Conservation (phyloP, 768 basidiomycete species). For the Phlegmacium glaucopus region DNA sequence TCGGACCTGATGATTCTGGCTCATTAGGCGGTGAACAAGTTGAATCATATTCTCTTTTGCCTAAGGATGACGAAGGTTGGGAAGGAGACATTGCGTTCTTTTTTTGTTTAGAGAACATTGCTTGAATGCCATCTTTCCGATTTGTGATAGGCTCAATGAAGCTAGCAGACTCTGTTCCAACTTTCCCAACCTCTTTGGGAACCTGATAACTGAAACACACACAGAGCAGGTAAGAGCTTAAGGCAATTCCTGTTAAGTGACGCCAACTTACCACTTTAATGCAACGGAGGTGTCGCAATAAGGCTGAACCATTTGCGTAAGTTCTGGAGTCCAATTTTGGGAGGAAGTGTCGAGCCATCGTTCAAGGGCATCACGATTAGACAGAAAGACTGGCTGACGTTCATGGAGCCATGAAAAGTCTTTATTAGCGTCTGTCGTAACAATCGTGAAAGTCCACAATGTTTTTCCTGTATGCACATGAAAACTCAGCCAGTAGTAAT, state of each 20-base stretch:
- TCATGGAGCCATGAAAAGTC: constrained; percentile 88
- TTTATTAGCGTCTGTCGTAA: constrained; percentile 75
- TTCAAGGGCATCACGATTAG: constrained; percentile 52
- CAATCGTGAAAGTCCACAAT: constrained; percentile 83
- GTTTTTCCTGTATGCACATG: constrained; percentile 46
- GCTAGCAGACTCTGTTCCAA: constrained; percentile 76
- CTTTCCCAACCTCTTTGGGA: constrained; percentile 87
- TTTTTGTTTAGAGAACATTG: constrained; percentile 72
- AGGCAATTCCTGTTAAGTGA: not conserved
- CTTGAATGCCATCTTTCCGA: constrained; percentile 83
- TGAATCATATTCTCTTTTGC: not conserved
- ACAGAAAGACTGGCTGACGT: constrained; percentile 81
- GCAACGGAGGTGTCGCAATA: constrained; percentile 46
- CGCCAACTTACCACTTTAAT: constrained; percentile 62
- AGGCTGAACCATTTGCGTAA: constrained; percentile 59
- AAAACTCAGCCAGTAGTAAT: not conserved
- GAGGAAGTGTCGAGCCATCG: constrained; percentile 81
- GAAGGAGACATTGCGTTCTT: constrained; percentile 4
- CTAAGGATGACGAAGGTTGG: not conserved
- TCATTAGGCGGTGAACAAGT: constrained; percentile 1
- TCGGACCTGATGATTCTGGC: not conserved
- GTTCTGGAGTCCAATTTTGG: constrained; percentile 57
- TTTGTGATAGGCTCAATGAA: constrained; percentile 79
- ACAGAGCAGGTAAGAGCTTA: not conserved
- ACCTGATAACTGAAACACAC: constrained; percentile 70